Percentiles rank a stretch among this genome's conserved stretches.
Evolutionary conservation across 176 grass and related monocot genomes (phyloP).

Genomic region (Musa beccarii): DNA sequence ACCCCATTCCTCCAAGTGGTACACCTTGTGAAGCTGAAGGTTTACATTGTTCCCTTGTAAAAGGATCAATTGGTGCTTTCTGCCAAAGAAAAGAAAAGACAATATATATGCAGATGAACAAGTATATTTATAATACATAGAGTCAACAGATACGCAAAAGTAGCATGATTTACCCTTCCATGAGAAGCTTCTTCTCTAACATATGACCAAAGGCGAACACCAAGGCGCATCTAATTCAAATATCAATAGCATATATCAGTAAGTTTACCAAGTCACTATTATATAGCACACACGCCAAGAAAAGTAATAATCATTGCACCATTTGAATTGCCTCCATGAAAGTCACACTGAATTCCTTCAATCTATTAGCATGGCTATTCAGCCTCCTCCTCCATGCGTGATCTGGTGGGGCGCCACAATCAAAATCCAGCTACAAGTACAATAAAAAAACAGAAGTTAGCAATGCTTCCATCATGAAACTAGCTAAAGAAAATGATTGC

Average conservation of each 20-base stretch:
- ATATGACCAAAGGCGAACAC: slow-evolving; percentile 97
- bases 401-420: slow-evolving; percentile 77
- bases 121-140: neutral
- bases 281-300: neutral
- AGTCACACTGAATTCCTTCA: slow-evolving; percentile 94
- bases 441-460: neutral
- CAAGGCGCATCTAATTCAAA: slow-evolving; percentile 66
- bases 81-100: slow-evolving; percentile 19
- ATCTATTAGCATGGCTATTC: slow-evolving; percentile 83
- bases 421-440: slow-evolving; percentile 67
- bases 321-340: slow-evolving; percentile 84
- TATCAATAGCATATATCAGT: neutral
- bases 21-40: slow-evolving; percentile 89
- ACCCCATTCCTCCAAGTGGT: slow-evolving; percentile 98
- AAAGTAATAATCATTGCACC: slow-evolving; percentile 29
- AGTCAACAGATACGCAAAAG: too few relatives aligned
- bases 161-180: slow-evolving; percentile 55
- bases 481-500: neutral
- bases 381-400: slow-evolving; percentile 85
- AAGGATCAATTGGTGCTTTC: slow-evolving; percentile 99
- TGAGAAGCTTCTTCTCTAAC: slow-evolving; percentile 96
- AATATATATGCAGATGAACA: neutral
- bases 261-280: slow-evolving; percentile 3
- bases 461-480: slow-evolving; percentile 1
- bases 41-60: slow-evolving; percentile 63